Conservation (phyloP, 768 basidiomycete species). For the Termitomyces sp. region DNA sequence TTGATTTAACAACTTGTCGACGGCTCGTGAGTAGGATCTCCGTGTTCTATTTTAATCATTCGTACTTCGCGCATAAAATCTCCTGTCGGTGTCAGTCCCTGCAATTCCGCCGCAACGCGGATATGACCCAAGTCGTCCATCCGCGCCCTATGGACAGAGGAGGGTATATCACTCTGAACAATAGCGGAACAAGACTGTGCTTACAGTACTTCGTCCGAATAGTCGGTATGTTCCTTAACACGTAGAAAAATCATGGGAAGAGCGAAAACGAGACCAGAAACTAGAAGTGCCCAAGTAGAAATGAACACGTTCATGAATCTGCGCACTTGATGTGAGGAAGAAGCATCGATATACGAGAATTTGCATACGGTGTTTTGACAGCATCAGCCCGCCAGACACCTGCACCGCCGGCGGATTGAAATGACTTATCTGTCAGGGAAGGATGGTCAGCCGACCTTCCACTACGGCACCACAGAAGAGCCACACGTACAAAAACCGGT, state of each 20-base stretch:
- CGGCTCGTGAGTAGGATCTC: neutral
- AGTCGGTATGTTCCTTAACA: slow-evolving; percentile 53
- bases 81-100: neutral
- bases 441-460: neutral
- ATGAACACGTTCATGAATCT: slow-evolving; percentile 69
- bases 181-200: slow-evolving; percentile 11
- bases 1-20: neutral
- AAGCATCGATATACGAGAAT: neutral
- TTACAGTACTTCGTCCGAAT: slow-evolving; percentile 48
- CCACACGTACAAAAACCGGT: slow-evolving; percentile 68
- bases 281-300: slow-evolving; percentile 70
- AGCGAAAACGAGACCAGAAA: slow-evolving; percentile 57
- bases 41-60: neutral
- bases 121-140: slow-evolving; percentile 38
- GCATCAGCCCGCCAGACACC: slow-evolving; percentile 71
- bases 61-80: neutral
- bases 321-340: neutral
- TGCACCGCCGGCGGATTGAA: slow-evolving; percentile 74
- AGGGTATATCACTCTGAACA: slow-evolving; percentile 1
- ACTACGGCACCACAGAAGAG: neutral
- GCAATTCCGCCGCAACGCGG: slow-evolving; percentile 4
- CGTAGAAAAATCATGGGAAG: slow-evolving; percentile 71
- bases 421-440: slow-evolving; percentile 51
- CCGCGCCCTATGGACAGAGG: slow-evolving; percentile 24
- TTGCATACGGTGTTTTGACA: slow-evolving; percentile 32